A percentile compares a stretch with the other conserved stretches of the same genome.
Conservation (phyloP, 495 filamentous ascomycete species). For the Hypoxylon subgilvum region DNA sequence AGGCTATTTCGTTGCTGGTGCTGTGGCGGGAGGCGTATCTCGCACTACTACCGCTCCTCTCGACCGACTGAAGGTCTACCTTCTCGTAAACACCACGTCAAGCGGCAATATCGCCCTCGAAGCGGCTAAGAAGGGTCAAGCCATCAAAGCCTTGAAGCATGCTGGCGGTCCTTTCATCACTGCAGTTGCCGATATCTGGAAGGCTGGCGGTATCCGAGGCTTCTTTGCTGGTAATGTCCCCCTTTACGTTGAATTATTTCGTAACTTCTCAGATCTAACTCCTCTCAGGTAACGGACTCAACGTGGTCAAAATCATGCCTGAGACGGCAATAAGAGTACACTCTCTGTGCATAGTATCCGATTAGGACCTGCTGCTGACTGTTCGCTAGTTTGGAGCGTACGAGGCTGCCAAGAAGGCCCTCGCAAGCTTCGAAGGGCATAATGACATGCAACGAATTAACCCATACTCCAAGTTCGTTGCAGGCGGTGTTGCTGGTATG, state of each 20-base stretch:
- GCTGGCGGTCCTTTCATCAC: slow-evolving; percentile 70
- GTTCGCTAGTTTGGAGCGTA: slow-evolving; percentile 80
- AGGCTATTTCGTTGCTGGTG: slow-evolving; percentile 98
- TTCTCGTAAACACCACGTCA: slow-evolving; percentile 85
- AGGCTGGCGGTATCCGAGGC: slow-evolving; percentile 84
- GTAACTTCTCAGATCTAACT: slow-evolving; percentile 10
- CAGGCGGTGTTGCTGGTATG: slow-evolving; percentile 89
- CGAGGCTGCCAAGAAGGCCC: slow-evolving; percentile 87
- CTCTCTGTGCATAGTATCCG: neutral
- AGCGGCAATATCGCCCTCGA: slow-evolving; percentile 61
- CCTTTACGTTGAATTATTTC: neutral
- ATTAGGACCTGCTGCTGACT: slow-evolving; percentile 24
- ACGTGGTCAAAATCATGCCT: slow-evolving; percentile 96
- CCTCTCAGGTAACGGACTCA: slow-evolving; percentile 86
- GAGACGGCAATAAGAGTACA: slow-evolving; percentile 85
- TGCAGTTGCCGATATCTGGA: slow-evolving; percentile 79
- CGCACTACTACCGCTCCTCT: slow-evolving; percentile 93
- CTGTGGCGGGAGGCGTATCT: slow-evolving; percentile 87
- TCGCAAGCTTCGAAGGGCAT: slow-evolving; percentile 88
- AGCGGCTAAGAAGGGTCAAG: slow-evolving; percentile 74
- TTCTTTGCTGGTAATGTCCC: slow-evolving; percentile 84
- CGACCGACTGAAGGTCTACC: slow-evolving; percentile 95
- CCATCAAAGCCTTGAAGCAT: slow-evolving; percentile 68
- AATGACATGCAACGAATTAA: slow-evolving; percentile 77
- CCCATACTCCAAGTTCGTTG: slow-evolving; percentile 84